Percentiles rank a stretch among this genome's conserved stretches.
These are phyloP conservation scores for Tetracladium marchalianum DNA, from an alignment of 495 filamentous ascomycete genomes.

Conservation along the genomic window DNA sequence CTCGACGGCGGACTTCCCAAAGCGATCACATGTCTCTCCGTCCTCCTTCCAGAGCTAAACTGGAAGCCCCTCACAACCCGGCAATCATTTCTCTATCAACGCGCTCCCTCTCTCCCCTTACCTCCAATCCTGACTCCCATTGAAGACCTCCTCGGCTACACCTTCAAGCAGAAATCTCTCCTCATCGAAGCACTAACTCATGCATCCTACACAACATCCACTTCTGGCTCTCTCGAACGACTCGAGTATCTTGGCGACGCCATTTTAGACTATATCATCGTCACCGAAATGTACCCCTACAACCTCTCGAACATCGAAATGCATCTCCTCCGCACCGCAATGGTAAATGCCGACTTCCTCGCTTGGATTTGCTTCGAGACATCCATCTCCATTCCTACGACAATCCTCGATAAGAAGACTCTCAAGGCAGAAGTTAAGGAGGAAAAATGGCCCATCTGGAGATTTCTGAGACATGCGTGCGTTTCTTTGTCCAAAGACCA, in stretches of 20 bases:
- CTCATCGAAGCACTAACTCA: slow-evolving; percentile 85
- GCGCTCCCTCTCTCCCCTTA: slow-evolving; percentile 4
- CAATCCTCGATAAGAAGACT: slow-evolving; percentile 8
- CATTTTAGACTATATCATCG: slow-evolving; percentile 71
- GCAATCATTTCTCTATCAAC: slow-evolving; percentile 19
- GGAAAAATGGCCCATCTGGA: slow-evolving; percentile 44
- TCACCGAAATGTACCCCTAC: slow-evolving; percentile 38
- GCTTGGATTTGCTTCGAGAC: slow-evolving; percentile 65
- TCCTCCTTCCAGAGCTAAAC: slow-evolving; percentile 53
- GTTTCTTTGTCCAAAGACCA: slow-evolving; percentile 32
- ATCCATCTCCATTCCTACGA: slow-evolving; percentile 16
- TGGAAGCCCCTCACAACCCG: slow-evolving; percentile 36
- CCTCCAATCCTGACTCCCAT: slow-evolving; percentile 24
- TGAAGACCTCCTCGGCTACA: slow-evolving; percentile 56
- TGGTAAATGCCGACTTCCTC: slow-evolving; percentile 82
- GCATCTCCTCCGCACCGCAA: slow-evolving; percentile 62
- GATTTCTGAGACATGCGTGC: slow-evolving; percentile 54
- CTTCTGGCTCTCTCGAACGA: slow-evolving; percentile 63
- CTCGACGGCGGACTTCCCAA: slow-evolving; percentile 57
- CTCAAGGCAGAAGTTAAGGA: slow-evolving; percentile 8
- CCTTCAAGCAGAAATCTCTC: slow-evolving; percentile 57
- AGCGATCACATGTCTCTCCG: slow-evolving; percentile 52
- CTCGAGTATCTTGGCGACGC: slow-evolving; percentile 89
- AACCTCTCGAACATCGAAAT: slow-evolving; percentile 50
- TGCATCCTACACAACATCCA: slow-evolving; percentile 49